A percentile compares a stretch with the other conserved stretches of the same genome.
Conservation (phyloP, 163 green algal genomes). For the Chlorella variabilis region DNA sequence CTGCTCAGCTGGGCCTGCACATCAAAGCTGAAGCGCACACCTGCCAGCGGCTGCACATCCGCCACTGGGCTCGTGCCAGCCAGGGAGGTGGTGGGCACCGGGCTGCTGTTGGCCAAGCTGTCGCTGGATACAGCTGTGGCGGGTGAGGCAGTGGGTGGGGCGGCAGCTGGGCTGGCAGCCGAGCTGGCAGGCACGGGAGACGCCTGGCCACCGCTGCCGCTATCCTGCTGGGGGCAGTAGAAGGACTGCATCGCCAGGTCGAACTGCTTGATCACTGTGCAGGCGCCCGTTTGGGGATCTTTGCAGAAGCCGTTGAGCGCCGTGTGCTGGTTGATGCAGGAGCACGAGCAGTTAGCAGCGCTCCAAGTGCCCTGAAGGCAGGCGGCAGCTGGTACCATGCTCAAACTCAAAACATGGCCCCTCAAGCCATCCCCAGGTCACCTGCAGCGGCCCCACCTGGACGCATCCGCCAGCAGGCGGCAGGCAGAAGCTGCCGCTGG, state of each 20-base stretch:
- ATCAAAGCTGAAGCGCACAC: constrained; percentile 2
- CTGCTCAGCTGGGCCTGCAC: not conserved
- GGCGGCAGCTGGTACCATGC: no score
- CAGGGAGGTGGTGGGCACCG: no score
- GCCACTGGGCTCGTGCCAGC: not conserved
- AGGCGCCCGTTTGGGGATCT: constrained; percentile 3
- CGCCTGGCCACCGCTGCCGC: no score
- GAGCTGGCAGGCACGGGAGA: not conserved
- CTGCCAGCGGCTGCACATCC: constrained; percentile 2
- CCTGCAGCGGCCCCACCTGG: no score
- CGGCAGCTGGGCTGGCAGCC: not conserved
- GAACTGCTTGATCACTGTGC: constrained; percentile 16
- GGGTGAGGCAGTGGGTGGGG: no score
- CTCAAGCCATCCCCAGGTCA: no score
- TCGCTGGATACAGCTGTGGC: no score
- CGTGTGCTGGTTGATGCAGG: constrained; percentile 6
- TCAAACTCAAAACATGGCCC: no score
- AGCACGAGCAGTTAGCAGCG: constrained; percentile 4
- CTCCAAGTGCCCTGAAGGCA: constrained; percentile 28
- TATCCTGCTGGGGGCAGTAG: not conserved
- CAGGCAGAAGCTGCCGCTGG: constrained; percentile 11
- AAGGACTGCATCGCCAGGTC: not conserved
- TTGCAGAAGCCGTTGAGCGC: constrained; percentile 17
- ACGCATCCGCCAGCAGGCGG: constrained; percentile 9
- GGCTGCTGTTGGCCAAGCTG: no score